Conservation (phyloP, 1,284 basidiomycete species). For the Trichosporon ovoides region DNA sequence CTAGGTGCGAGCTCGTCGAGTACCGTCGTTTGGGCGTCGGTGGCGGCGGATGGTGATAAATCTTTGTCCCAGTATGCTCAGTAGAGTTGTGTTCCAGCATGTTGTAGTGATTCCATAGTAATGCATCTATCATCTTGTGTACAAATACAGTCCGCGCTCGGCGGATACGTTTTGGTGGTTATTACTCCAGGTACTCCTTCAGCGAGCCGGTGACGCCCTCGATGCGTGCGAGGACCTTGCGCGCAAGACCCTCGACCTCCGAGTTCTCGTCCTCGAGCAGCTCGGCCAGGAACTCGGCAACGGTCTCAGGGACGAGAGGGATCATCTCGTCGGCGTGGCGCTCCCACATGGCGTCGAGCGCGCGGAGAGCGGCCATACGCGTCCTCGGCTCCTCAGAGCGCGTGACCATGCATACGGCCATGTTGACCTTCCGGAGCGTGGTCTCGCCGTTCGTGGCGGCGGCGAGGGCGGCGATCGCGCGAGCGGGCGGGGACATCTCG, state of each 20-base stretch:
- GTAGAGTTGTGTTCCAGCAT: background rate
- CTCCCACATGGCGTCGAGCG: constrained; percentile 68
- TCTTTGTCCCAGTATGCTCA: background rate
- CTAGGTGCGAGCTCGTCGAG: constrained; percentile 42
- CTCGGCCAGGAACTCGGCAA: constrained; percentile 52
- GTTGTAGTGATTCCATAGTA: background rate
- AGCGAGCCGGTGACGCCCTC: constrained; percentile 49
- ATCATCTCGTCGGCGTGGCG: constrained; percentile 57
- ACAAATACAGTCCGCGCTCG: background rate
- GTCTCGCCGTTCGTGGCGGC: constrained; percentile 56
- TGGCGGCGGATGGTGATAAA: constrained; percentile 37
- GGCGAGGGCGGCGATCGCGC: constrained; percentile 56
- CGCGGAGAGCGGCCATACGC: constrained; percentile 65
- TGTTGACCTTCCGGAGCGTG: constrained; percentile 73
- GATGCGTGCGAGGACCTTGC: constrained; percentile 48
- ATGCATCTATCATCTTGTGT: constrained; percentile 1
- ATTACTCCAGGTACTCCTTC: constrained; percentile 47
- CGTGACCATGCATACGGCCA: constrained; percentile 77
- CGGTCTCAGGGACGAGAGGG: constrained; percentile 53
- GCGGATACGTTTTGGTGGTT: background rate
- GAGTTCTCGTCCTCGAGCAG: constrained; percentile 52
- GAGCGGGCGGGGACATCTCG: constrained; percentile 27
- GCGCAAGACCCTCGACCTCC: constrained; percentile 47
- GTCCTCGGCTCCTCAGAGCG: constrained; percentile 67
- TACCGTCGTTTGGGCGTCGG: constrained; percentile 42